Evolutionary conservation across 768 basidiomycete genomes (phyloP), one percentile per base, ranked within the genome.

Genomic region (Boletus reticuloceps): DNA sequence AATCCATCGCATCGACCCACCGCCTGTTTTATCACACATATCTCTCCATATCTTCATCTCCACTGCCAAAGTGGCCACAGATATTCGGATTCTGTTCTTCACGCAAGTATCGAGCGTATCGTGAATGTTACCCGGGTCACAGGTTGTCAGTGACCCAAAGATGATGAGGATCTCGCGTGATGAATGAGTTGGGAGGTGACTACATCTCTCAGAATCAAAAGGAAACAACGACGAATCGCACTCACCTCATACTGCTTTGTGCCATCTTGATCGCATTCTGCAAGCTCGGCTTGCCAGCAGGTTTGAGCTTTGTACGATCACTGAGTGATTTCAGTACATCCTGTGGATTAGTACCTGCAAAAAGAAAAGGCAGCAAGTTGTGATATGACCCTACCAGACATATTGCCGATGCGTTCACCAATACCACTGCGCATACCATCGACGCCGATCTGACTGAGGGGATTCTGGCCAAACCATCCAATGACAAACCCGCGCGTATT

Each of bases 381-480:
- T 7, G 32, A 20, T 39, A 53, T 16, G 32, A 43, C 62, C 82
- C 46, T 65, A 93, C 95, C 96, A 62, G 94, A 91, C 86, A 99
- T 91, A 56, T 94, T 90, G 2, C 91, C 84, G 40, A 98, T 75
- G 4, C 91, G 83, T 71, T 98, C 97, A 0, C 94, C 94, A 25
- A 98, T 71, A 0, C 97, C 93, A 34, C 90, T 84, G 22, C 94
- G 79, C 83, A 98, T 93, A 6, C 91, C 93, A 17, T 98, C 92
- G 31, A 98, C 76, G 3, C 94, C 96, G 59, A 99, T 91, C 72
- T 98, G 97, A 20, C 96, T 94, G 13, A 99, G 79, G 1, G 97
- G 97, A 66, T 99, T 99, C 75, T 98, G 97, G 73, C 98, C 97
- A 71, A 98, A 99, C 95, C 96, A 99, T 69, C 98, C 97, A 8